A percentile compares a stretch with the other conserved stretches of the same genome.
phyloP scores from a whole-genome alignment of 2,329 filamentous ascomycete species.

The Ascosphaera aggregata region DNA sequence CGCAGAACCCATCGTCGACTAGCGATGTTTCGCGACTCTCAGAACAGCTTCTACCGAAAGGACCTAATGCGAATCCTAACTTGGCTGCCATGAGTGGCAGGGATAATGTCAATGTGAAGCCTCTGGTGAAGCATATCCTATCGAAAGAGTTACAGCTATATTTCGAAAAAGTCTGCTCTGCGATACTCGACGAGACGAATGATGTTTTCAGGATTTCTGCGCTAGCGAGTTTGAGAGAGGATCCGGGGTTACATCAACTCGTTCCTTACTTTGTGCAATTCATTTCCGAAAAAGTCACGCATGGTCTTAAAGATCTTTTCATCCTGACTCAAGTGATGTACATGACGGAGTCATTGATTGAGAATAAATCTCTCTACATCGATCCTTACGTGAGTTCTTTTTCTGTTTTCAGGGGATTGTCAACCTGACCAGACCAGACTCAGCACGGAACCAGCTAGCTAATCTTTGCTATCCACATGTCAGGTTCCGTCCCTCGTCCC shows the following conservation, averaged over 20 bases:
- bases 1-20: constrained; percentile 59
- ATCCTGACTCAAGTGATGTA: constrained; percentile 82
- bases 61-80: constrained; percentile 64
- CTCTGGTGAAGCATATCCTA: constrained; percentile 83
- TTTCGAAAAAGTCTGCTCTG: constrained; percentile 83
- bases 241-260: constrained; percentile 84
- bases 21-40: constrained; percentile 60
- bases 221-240: constrained; percentile 61
- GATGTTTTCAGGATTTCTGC: constrained; percentile 74
- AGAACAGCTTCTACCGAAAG: constrained; percentile 71
- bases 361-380: constrained; percentile 58
- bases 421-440: too few relatives aligned
- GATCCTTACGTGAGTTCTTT: constrained; percentile 35
- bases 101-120: constrained; percentile 65
- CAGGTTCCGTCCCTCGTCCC: constrained; percentile 47
- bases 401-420: too few relatives aligned
- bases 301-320: constrained; percentile 76
- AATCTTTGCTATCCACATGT: constrained; percentile 6
- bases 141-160: constrained; percentile 92
- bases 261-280: constrained; percentile 95
- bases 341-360: constrained; percentile 59
- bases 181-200: constrained; percentile 60
- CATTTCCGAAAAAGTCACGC: constrained; percentile 86
- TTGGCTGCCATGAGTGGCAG: constrained; percentile 63
- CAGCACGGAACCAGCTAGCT: constrained; percentile 5